Percentiles rank a stretch among this genome's conserved stretches.
Evolutionary conservation across 1,284 basidiomycete species (phyloP).

Genomic region (Wallemia hederae): DNA sequence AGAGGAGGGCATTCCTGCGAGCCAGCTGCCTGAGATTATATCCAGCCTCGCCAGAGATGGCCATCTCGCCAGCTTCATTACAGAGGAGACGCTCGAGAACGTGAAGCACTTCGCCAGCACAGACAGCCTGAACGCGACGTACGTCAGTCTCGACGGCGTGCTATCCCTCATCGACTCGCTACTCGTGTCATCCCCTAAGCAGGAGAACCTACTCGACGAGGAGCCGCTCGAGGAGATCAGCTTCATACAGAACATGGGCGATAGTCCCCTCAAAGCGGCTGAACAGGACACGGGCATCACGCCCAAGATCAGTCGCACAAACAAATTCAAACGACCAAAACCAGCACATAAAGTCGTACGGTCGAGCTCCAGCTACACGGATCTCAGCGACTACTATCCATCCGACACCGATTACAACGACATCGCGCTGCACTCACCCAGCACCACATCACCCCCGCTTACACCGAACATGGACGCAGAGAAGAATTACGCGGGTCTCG

Average conservation of each 20-base stretch:
- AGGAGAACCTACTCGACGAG: background rate
- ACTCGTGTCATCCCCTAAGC: background rate
- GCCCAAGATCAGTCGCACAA: background rate
- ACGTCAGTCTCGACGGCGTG: background rate
- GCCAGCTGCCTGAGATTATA: background rate
- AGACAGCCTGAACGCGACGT: background rate
- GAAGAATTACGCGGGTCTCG: background rate
- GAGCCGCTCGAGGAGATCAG: background rate
- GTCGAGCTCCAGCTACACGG: background rate
- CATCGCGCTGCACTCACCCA: background rate
- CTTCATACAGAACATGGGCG: background rate
- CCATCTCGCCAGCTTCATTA: background rate
- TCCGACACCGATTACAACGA: background rate
- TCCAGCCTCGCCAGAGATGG: background rate
- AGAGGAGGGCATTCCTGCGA: background rate
- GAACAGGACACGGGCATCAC: background rate
- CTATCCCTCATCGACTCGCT: background rate
- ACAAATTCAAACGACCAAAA: background rate
- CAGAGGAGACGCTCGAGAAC: background rate
- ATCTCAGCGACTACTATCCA: background rate
- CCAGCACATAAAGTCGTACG: background rate
- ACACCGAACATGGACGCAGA: background rate
- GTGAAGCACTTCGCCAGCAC: background rate
- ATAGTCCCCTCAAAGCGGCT: background rate
- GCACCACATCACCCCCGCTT: background rate